A percentile compares a stretch with the other conserved stretches of the same genome.
These are phyloP conservation scores for Grosmannia clavigera DNA, from an alignment of 2,329 filamentous ascomycete genomes.

Conservation along the genomic window DNA sequence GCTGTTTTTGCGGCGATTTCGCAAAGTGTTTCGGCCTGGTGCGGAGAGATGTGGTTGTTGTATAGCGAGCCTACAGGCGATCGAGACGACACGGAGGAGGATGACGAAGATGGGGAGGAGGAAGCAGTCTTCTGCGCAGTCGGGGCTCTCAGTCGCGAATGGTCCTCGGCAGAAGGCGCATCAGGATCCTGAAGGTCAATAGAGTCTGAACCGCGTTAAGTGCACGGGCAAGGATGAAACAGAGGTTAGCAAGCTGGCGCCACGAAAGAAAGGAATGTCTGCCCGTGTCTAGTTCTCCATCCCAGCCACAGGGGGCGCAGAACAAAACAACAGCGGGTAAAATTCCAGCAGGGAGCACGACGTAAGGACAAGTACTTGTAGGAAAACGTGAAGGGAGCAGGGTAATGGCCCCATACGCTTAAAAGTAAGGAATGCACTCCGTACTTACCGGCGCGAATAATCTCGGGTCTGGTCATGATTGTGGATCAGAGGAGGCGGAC, in stretches of 20 bases:
- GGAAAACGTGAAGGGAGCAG: background rate
- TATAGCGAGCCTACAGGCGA: background rate
- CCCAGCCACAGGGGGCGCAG: constrained; percentile 2
- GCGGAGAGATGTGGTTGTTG: constrained; percentile 46
- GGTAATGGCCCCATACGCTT: background rate
- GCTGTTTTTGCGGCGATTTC: constrained; percentile 66
- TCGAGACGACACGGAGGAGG: constrained; percentile 29
- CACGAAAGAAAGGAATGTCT: background rate
- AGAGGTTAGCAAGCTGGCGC: constrained; percentile 13
- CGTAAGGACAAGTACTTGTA: too few relatives aligned
- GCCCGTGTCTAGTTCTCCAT: background rate
- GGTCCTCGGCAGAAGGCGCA: constrained; percentile 74
- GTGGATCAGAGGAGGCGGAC: constrained; percentile 22
- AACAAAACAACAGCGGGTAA: background rate
- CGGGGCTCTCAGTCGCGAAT: constrained; percentile 40
- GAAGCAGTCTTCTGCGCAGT: background rate
- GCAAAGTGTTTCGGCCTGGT: constrained; percentile 76
- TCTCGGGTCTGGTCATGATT: constrained; percentile 45
- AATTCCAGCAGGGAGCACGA: background rate
- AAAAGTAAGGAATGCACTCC: background rate
- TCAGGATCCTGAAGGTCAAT: constrained; percentile 84
- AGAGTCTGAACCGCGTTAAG: constrained; percentile 50
- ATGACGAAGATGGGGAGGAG: constrained; percentile 9
- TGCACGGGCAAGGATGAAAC: constrained; percentile 9
- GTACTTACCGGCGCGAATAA: constrained; percentile 47